Base-by-base conservation (phyloP, 176 grass and related monocot genomes). In the Puccinellia tenuiflora region DNA sequence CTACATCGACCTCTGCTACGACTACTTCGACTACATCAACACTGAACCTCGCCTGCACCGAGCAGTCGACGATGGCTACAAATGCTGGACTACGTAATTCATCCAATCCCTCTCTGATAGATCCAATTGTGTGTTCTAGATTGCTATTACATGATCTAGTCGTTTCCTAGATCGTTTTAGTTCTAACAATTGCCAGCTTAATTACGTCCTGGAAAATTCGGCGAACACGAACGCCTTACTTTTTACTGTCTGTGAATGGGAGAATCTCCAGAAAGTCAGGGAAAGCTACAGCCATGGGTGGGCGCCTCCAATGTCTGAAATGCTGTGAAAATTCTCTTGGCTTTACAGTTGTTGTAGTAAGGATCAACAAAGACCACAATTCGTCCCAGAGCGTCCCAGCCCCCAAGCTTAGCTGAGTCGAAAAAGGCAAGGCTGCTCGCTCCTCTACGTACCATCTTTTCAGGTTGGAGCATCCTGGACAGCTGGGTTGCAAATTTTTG, bases 401-500 rank as follows among this genome's bases (percentile, higher is more conserved):
- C n/a, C n/a, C 50, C 24, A 76, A 56, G 25, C 47, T 76, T 68
- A 26, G 66, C 39, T 55, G 66, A 88, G 28, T n/a, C 73, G 48
- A 18, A 71, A 85, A 81, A 34, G 78, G 9, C 21, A 85, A 74
- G 62, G 78, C 52, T 75, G 75, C 76, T 77, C 43, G 15, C 79
- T 78, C 65, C 14, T 34, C 74, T 1, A n/a, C n/a, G n/a, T n/a
- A 16, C 52, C 6, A 47, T 78, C 65, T 72, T 79, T 78, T 78
- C 73, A 53, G 64, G 51, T 33, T 37, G 7, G 37, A 73, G 76
- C 73, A 67, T 64, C 55, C 60, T 53, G 38, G 66, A 83, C 52
- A 63, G 42, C 38, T 83, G 51, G 11, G 73, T 18, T 17, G 76
- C 66, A 61, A 17, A 18, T 28, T 77, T 34, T 22, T 59, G 7